Evolutionary conservation across 1,139 yeast species (phyloP).

Genomic region (Sporopachydermia cereana): DNA sequence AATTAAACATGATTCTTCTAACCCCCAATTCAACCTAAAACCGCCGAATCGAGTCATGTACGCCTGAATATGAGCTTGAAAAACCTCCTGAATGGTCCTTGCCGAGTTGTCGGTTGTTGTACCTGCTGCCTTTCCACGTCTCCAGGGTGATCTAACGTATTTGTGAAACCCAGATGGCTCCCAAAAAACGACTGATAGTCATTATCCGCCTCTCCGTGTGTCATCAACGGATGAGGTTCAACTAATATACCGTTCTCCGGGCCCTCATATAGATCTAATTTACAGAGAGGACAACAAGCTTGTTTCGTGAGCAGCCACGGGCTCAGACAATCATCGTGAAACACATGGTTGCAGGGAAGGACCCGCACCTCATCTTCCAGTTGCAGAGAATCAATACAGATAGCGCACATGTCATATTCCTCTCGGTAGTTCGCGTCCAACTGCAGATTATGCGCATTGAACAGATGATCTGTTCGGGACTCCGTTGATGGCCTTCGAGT

Average conservation of each 20-base stretch:
- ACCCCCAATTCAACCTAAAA: no score
- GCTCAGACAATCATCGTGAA: constrained; percentile 69
- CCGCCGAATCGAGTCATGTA: no score
- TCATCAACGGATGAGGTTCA: no score
- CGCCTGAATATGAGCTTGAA: no score
- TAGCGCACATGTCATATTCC: constrained; percentile 67
- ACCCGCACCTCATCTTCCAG: constrained; percentile 59
- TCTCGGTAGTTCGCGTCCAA: constrained; percentile 27
- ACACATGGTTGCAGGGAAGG: constrained; percentile 72
- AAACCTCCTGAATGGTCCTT: no score
- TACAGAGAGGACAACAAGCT: constrained; percentile 82
- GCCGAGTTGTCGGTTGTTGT: not conserved
- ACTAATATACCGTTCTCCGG: not conserved
- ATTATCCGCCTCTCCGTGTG: no score
- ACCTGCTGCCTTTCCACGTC: not conserved
- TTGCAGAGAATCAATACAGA: constrained; percentile 59
- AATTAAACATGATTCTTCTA: no score
- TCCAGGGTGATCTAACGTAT: no score
- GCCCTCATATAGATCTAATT: constrained; percentile 36
- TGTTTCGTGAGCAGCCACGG: constrained; percentile 71
- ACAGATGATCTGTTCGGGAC: not conserved
- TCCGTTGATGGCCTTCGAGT: constrained; percentile 13
- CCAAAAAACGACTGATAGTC: no score
- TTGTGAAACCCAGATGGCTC: no score
- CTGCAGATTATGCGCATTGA: constrained; percentile 12